These are phyloP conservation scores for Cephalotrichum gorgonifer DNA, from an alignment of 2,329 filamentous ascomycete genomes.

Conservation along the genomic window DNA sequence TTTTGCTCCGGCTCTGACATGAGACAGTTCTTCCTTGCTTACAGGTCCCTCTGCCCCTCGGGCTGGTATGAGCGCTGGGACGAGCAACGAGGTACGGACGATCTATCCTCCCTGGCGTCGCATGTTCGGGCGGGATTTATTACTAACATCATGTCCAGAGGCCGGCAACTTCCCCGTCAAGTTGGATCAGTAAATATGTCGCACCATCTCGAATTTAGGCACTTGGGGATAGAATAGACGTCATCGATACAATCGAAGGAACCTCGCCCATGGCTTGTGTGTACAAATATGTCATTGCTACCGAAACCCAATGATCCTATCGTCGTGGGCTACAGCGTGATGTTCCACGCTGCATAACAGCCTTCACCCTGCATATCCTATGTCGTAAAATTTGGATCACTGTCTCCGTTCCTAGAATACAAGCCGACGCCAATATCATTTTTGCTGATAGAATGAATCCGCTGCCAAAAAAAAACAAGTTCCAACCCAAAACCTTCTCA, in stretches of 20 bases:
- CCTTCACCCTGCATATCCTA: no score
- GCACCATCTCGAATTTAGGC: not conserved
- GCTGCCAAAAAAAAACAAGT: not conserved
- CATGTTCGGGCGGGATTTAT: slow-evolving; percentile 8
- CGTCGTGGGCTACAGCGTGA: not conserved
- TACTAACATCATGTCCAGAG: slow-evolving; percentile 34
- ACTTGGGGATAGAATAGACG: slow-evolving; percentile 5
- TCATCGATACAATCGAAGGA: not conserved
- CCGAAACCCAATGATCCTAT: not conserved
- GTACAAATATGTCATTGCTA: not conserved
- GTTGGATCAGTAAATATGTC: slow-evolving; percentile 42
- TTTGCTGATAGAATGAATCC: not conserved
- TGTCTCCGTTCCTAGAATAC: not conserved
- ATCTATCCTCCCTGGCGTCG: slow-evolving; percentile 4
- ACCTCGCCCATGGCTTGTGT: slow-evolving; percentile 1
- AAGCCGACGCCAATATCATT: not conserved
- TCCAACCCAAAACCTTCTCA: not conserved
- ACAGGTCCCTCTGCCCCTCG: slow-evolving; percentile 94
- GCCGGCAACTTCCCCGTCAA: slow-evolving; percentile 58
- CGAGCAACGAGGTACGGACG: slow-evolving; percentile 76
- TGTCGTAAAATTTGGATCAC: not conserved
- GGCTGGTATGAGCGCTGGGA: slow-evolving; percentile 94
- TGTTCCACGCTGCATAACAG: not conserved
- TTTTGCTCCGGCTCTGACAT: not conserved
- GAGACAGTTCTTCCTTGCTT: slow-evolving; percentile 86